Conservation (phyloP, 495 filamentous ascomycete species). For the Penicillium daleae region DNA sequence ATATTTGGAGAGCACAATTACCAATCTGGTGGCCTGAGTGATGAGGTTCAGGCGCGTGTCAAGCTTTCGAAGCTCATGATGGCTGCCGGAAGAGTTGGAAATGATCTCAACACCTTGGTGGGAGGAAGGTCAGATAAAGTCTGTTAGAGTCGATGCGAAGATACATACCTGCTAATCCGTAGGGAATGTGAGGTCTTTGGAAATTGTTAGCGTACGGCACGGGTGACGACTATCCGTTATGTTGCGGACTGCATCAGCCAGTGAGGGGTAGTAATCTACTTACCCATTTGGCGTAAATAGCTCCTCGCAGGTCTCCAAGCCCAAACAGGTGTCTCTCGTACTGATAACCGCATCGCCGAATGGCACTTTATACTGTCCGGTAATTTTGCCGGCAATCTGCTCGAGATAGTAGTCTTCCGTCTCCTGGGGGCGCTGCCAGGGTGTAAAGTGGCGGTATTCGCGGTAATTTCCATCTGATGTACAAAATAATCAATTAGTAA, state of each 20-base stretch:
- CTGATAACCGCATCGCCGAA: constrained; percentile 80
- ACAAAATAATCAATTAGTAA: neutral
- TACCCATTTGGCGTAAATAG: constrained; percentile 69
- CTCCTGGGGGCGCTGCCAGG: constrained; percentile 61
- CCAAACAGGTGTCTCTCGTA: constrained; percentile 72
- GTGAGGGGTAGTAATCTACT: neutral
- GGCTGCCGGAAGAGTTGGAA: constrained; percentile 74
- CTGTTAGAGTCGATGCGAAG: neutral
- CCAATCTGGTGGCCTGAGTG: constrained; percentile 70
- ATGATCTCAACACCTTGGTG: constrained; percentile 68
- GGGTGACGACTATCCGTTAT: neutral
- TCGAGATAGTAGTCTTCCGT: constrained; percentile 77
- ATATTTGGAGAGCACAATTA: constrained; percentile 17
- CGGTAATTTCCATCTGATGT: constrained; percentile 44
- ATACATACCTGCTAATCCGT: constrained; percentile 38
- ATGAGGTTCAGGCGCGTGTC: constrained; percentile 75
- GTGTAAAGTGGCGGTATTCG: constrained; percentile 63
- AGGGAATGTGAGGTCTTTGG: constrained; percentile 39
- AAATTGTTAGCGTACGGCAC: neutral
- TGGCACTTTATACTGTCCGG: constrained; percentile 63
- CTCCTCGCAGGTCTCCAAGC: constrained; percentile 79
- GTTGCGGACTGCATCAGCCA: neutral
- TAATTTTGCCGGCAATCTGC: constrained; percentile 61
- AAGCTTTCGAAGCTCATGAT: constrained; percentile 77
- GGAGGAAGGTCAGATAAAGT: constrained; percentile 18